Evolutionary conservation across 1,284 basidiomycete genomes (phyloP), one percentile per base, ranked within the genome.

Genomic region (Marasmius sp.): DNA sequence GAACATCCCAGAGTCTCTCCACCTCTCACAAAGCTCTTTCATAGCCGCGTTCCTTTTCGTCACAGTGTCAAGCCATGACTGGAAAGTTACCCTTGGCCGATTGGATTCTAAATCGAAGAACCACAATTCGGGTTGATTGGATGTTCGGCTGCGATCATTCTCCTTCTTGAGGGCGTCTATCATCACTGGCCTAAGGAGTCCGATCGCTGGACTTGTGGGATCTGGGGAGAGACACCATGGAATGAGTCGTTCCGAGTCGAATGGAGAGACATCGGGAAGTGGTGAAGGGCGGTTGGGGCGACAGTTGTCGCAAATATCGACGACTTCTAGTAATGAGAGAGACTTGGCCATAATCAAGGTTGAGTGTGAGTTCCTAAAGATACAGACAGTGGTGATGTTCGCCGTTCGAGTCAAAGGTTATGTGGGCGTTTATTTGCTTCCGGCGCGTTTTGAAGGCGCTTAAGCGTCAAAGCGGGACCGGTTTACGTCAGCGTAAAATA

Each of bases 1-100:
- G 67, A 89, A 92, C 22, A 85, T 67, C 3, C 81, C 85, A 6
- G 71, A 75, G 67, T 90, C 87, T 56, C 88, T 82, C 91, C 92
- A 93, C 47, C 84, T 79, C 69, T 85, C 82, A 70, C 87, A 89
- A 20, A 91, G 71, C 64, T 82, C 83, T 62, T 79, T 81, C 78
- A 93, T 82, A 7, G 79, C 83, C 2, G 73, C 75, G 12, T 85
- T 88, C 48, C 91, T 84, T 66, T 83, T 84, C 12, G 74, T 70
- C 3, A 84, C 82, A 4, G 83, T 84, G 68, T 84, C 74, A 43
- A 89, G 64, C 63, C 79, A 79, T 0, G 71, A 60, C 20, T 79
- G 75, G 67, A 93, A 89, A 66, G 83, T 83, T 41, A 89, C 79
- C 50, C 75, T 73, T 22, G 50, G 39, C 1, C 71, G 70, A 34